Percentiles rank a stretch among this genome's conserved stretches.
Conservation (phyloP, 192 early-diverging fungal genomes). For the Gaertneriomyces semiglobifer region DNA sequence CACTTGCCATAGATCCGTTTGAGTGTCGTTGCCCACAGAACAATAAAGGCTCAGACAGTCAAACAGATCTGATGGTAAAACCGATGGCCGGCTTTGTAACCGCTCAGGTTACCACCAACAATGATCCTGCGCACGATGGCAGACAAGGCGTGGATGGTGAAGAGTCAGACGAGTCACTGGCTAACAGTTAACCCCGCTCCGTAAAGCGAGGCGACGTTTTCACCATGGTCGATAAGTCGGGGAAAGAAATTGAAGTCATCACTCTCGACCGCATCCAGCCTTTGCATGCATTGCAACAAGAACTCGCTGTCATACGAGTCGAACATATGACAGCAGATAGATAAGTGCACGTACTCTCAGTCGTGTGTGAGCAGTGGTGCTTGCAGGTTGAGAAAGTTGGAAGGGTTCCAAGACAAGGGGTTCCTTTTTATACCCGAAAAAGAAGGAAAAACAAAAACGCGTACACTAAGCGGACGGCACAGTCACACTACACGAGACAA, state of each 20-base stretch:
- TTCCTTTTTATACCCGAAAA: no score
- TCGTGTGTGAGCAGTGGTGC: no score
- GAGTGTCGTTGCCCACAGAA: not conserved
- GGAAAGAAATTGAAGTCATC: constrained; percentile 36
- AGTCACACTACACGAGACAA: no score
- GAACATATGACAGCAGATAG: no score
- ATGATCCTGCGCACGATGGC: not conserved
- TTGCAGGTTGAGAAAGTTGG: no score
- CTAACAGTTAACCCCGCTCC: constrained; percentile 34
- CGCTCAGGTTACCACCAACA: not conserved
- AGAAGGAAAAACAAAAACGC: no score
- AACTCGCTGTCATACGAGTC: no score
- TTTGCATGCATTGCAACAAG: not conserved
- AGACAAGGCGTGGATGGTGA: not conserved
- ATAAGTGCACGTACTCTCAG: no score
- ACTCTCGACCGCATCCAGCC: constrained; percentile 9
- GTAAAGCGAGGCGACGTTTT: constrained; percentile 34
- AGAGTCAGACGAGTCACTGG: constrained; percentile 35
- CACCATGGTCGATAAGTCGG: constrained; percentile 39
- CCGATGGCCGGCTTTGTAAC: not conserved
- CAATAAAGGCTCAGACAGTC: not conserved
- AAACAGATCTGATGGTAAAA: not conserved
- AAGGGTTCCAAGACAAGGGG: no score
- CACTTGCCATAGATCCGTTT: not conserved
- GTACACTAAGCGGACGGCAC: no score